Conservation (phyloP, 805 yeast genomes). For the Nakazawaea wyomingensis region DNA sequence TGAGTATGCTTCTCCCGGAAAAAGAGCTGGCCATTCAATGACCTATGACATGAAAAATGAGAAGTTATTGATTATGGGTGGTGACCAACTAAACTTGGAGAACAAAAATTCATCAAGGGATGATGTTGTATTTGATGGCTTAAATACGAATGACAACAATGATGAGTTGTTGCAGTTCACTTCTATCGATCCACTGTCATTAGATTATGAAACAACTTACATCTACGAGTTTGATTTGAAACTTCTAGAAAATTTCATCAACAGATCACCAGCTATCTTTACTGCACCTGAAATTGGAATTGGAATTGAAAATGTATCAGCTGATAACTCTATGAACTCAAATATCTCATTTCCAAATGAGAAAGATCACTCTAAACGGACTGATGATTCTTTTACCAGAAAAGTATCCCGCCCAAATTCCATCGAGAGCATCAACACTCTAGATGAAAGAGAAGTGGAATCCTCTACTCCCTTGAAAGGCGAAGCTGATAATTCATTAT, state of each 20-base stretch:
- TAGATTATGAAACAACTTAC: slow-evolving; percentile 26
- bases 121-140: slow-evolving; percentile 44
- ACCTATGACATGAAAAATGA: slow-evolving; percentile 63
- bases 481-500: neutral
- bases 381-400: neutral
- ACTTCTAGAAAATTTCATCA: slow-evolving; percentile 1
- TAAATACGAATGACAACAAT: slow-evolving; percentile 37
- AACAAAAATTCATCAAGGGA: slow-evolving; percentile 29
- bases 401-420: neutral
- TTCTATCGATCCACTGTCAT: slow-evolving; percentile 24
- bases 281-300: neutral
- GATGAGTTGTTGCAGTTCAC: slow-evolving; percentile 19
- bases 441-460: neutral
- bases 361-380: neutral
- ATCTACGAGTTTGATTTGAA: slow-evolving; percentile 30
- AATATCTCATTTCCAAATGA: neutral
- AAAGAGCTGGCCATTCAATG: slow-evolving; percentile 89
- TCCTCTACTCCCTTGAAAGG: slow-evolving; percentile 6
- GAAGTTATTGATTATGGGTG: slow-evolving; percentile 84
- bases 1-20: slow-evolving; percentile 57
- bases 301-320: no score
- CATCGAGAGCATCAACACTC: neutral
- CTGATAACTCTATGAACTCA: neutral
- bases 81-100: slow-evolving; percentile 73
- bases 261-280: neutral